phyloP scores from a whole-genome alignment of 2,329 filamentous ascomycete species.

The Huntiella bhutanensis region DNA sequence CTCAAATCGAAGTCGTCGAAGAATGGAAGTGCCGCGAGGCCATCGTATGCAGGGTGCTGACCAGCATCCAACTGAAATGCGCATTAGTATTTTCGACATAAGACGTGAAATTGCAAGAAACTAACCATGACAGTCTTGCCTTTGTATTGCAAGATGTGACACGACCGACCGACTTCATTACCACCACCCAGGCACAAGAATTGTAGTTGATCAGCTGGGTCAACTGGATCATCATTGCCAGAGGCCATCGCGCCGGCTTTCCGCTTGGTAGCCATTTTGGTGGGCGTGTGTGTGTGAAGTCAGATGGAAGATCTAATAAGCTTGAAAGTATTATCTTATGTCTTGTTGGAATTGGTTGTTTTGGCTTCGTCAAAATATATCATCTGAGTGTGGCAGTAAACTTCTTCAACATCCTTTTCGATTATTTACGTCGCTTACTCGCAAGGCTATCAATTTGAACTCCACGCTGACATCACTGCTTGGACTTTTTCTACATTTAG shows the following conservation, averaged over 20 bases:
- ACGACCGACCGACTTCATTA: slow-evolving; percentile 92
- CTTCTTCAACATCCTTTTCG: too few species aligned
- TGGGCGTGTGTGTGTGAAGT: not conserved
- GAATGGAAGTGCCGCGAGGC: slow-evolving; percentile 80
- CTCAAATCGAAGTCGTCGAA: slow-evolving; percentile 98
- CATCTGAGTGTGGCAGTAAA: too few species aligned
- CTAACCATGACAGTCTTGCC: slow-evolving; percentile 95
- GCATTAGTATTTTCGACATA: slow-evolving; percentile 11
- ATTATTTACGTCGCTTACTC: too few species aligned
- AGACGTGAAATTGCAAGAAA: not conserved
- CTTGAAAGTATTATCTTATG: too few species aligned
- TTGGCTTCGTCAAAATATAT: too few species aligned
- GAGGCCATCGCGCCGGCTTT: slow-evolving; percentile 35
- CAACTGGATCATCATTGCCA: slow-evolving; percentile 60
- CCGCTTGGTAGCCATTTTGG: slow-evolving; percentile 73
- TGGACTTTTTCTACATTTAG: not conserved
- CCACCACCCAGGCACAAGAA: slow-evolving; percentile 88
- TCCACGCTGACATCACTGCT: too few species aligned
- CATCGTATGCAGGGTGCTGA: slow-evolving; percentile 91
- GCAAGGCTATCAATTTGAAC: slow-evolving; percentile 2
- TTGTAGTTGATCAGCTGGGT: slow-evolving; percentile 83
- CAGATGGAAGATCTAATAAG: too few species aligned
- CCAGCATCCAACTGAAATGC: slow-evolving; percentile 69
- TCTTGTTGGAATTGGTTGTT: too few species aligned
- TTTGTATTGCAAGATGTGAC: slow-evolving; percentile 97